Base-by-base conservation (phyloP, 257 asterid species). In the Nicotiana tomentosiformis region DNA sequence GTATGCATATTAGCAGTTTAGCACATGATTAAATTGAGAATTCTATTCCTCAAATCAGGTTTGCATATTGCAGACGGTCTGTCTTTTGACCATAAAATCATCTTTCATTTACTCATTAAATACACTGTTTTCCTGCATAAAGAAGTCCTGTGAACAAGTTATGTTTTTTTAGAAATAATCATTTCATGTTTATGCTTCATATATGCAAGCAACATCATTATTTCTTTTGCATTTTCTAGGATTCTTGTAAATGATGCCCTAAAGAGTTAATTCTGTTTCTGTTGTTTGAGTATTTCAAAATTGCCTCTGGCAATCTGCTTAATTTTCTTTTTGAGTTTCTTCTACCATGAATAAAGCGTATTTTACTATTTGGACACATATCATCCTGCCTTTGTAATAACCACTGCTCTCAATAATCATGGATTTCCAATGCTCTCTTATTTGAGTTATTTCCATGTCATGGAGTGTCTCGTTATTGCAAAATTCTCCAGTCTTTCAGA, bases 171-270 rank as follows among this genome's bases (percentile, higher is more conserved):
- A 1, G 26, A 23, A 26, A 49, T 6, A 14, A 26, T 12, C 39
- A 49, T 74, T 74, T 74, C 80, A 51, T 74, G 80, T 26, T 49
- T 74, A 74, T 74, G 64, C 64, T 74, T 74, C 43, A 18, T 74
- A 51, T 35, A 26, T 26, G 64, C 64, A 26, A 51, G 43, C 53
- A 15, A 51, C 80, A 30, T 53, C 6, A 53, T 26, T 51, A 9
- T 7, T 51, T 49, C 37, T 49, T 49, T 74, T 51, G 26, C 80
- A 35, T 49, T 74, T 74, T 15, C 23, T 49, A 23, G 12, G 62
- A 33, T 74, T 74, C 79, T 74, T 49, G 80, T 26, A 29, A 15
- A 15, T 74, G 80, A 51, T 49, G 64, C 16, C 37, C 80, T 49
- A 74, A 49, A 74, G 80, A 74, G 61, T 74, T 74, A 26, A 7